These are phyloP conservation scores for Prunus campanulata DNA, from an alignment of 306 rosid genomes.

Conservation along the genomic window DNA sequence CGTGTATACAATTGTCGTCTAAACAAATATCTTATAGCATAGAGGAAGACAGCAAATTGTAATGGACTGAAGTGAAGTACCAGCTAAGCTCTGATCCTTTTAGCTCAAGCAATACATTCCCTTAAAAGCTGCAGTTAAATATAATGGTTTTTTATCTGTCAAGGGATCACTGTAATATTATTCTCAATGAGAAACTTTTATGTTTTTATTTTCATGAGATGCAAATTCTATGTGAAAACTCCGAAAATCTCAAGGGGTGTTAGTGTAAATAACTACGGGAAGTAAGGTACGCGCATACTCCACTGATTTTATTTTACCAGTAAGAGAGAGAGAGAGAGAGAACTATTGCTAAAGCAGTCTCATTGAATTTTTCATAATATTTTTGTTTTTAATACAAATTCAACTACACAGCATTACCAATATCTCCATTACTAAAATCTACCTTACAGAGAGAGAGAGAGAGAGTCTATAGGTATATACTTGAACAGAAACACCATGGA, in stretches of 20 bases:
- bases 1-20: background rate
- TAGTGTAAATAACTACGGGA: too few relatives aligned
- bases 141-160: background rate
- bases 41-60: background rate
- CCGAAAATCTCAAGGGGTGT: too few relatives aligned
- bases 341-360: too few relatives aligned
- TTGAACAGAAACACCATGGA: constrained; percentile 15
- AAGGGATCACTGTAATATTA: background rate
- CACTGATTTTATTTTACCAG: too few relatives aligned
- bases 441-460: background rate
- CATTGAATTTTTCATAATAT: too few relatives aligned
- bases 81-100: constrained; percentile 24
- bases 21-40: background rate
- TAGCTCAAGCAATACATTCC: constrained; percentile 22
- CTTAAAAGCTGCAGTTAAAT: background rate
- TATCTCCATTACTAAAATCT: too few relatives aligned
- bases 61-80: background rate
- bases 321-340: background rate
- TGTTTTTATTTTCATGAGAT: constrained; percentile 1
- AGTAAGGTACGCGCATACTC: too few relatives aligned
- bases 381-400: background rate
- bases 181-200: background rate
- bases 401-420: background rate
- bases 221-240: too few relatives aligned
- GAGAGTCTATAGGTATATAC: background rate